Evolutionary conservation across 192 early-diverging fungal genomes (phyloP).

Genomic region (Gigaspora rosea): DNA sequence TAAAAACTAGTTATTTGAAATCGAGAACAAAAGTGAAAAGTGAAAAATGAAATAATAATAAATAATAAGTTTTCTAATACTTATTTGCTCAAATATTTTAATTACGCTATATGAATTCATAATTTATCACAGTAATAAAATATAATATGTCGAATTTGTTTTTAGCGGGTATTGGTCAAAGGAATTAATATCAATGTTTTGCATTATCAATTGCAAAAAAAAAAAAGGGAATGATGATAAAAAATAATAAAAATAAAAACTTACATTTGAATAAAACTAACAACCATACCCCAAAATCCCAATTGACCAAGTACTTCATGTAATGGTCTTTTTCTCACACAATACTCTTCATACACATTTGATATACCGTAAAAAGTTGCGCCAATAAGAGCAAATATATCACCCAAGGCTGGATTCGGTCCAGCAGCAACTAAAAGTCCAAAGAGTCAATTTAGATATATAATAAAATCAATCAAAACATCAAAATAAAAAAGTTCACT

Average conservation of each 20-base stretch:
- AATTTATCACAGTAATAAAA: no score
- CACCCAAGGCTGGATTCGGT: constrained; percentile 61
- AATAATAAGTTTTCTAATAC: no score
- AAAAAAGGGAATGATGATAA: neutral
- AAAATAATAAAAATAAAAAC: neutral
- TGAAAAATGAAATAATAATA: no score
- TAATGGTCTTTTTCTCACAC: constrained; percentile 70
- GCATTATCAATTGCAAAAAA: no score
- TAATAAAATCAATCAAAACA: neutral
- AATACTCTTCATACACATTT: constrained; percentile 71
- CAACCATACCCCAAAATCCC: constrained; percentile 69
- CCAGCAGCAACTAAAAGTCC: constrained; percentile 29
- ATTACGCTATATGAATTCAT: no score
- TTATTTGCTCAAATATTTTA: no score
- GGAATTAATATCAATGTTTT: no score
- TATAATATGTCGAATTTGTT: no score
- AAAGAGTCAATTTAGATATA: neutral
- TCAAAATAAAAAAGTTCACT: neutral
- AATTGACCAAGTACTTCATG: constrained; percentile 78
- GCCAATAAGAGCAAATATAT: constrained; percentile 71
- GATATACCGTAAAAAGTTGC: constrained; percentile 76
- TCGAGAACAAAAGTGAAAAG: no score
- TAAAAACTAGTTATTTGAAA: no score
- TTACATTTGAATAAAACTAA: constrained; percentile 71
- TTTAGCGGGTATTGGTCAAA: no score